phyloP scores from a whole-genome alignment of 164 flowering plant genomes.

The Piper longum region DNA sequence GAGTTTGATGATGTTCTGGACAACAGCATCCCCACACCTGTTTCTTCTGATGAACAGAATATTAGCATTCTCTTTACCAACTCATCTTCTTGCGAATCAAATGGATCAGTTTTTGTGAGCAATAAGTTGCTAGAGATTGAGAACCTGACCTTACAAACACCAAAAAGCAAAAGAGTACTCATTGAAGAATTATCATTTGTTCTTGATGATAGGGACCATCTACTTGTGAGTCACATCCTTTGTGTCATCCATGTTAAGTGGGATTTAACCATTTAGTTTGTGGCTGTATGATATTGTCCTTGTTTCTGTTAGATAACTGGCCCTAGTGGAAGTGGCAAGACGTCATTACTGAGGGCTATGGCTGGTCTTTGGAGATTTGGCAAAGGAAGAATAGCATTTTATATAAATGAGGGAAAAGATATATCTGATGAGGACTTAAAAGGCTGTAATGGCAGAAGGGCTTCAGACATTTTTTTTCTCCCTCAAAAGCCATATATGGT shows the following conservation, averaged over 20 bases:
- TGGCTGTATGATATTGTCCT: not conserved
- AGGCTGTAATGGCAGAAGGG: slow-evolving; percentile 14
- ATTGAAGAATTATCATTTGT: slow-evolving; percentile 55
- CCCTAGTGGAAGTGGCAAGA: slow-evolving; percentile 97
- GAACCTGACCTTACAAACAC: slow-evolving; percentile 67
- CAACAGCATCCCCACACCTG: slow-evolving; percentile 17
- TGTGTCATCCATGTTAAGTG: not conserved
- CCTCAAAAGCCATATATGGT: slow-evolving; percentile 98
- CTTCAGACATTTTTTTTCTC: slow-evolving; percentile 56
- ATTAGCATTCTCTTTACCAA: slow-evolving; percentile 29
- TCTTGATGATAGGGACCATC: slow-evolving; percentile 44
- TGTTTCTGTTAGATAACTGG: slow-evolving; percentile 47
- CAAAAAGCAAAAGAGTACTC: slow-evolving; percentile 44
- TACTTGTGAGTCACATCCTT: slow-evolving; percentile 46
- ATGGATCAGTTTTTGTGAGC: slow-evolving; percentile 32
- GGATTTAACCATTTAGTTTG: not conserved
- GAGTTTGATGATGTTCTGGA: slow-evolving; percentile 91
- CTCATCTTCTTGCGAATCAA: slow-evolving; percentile 22
- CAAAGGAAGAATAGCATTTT: slow-evolving; percentile 44
- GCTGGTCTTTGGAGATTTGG: slow-evolving; percentile 97
- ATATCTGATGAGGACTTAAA: slow-evolving; percentile 10
- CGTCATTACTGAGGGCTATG: slow-evolving; percentile 80
- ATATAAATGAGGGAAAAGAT: slow-evolving; percentile 24
- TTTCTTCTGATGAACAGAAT: slow-evolving; percentile 28
- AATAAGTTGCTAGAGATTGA: slow-evolving; percentile 46